Evolutionary conservation across 2,329 filamentous ascomycete genomes (phyloP).

Genomic region (Fusarium siculi): DNA sequence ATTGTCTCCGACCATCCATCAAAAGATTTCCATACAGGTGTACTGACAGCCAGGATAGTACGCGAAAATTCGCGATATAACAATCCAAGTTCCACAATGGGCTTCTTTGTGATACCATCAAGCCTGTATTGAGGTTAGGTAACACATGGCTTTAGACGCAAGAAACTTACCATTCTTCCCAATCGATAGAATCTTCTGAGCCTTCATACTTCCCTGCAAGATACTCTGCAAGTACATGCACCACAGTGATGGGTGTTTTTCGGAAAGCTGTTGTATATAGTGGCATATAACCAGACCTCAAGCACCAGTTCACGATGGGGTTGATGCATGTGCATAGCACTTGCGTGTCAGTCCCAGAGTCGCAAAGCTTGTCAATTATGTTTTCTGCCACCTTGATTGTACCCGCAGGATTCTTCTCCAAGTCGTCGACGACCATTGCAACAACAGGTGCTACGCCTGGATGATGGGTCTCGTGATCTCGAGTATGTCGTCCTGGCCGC

Average conservation of each 20-base stretch:
- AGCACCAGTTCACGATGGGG: slow-evolving; percentile 5
- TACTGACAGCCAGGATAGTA: background rate
- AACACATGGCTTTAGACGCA: background rate
- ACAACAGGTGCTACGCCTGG: background rate
- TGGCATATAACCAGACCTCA: background rate
- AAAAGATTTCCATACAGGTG: background rate
- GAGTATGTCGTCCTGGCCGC: background rate
- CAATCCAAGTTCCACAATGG: background rate
- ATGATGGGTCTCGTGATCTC: background rate
- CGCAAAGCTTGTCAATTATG: background rate
- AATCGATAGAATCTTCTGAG: background rate
- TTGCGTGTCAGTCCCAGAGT: background rate
- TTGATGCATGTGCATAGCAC: background rate
- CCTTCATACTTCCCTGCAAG: background rate
- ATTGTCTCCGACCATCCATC: background rate
- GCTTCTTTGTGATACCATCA: background rate
- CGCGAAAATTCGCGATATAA: background rate
- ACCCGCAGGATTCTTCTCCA: background rate
- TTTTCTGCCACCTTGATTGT: background rate
- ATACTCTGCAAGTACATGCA: background rate
- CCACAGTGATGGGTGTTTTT: background rate
- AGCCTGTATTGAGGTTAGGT: background rate
- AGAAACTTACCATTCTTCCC: slow-evolving; percentile 14
- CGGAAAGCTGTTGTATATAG: slow-evolving; percentile 1
- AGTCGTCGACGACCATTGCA: background rate